Percentiles rank a stretch among this genome's conserved stretches.
Conservation (phyloP, 306 rosid genomes). For the Oemleria cerasiformis region DNA sequence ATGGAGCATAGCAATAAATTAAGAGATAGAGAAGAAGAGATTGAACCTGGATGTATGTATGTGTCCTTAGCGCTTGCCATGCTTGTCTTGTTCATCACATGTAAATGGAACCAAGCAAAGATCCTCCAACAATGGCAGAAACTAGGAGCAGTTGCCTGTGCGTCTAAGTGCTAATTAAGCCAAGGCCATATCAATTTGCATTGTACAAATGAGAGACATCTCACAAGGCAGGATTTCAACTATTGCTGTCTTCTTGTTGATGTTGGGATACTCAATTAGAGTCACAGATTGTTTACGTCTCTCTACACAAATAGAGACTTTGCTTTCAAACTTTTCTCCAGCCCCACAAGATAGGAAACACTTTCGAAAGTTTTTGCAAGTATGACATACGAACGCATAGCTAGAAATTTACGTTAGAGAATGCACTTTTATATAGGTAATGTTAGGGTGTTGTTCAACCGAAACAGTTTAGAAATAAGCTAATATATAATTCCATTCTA, state of each 20-base stretch:
- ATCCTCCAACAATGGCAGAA: constrained; percentile 15
- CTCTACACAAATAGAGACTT: no score
- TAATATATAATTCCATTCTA: no score
- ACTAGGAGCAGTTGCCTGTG: background rate
- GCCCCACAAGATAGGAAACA: constrained; percentile 10
- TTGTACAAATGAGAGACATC: constrained; percentile 21
- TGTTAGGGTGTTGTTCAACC: no score
- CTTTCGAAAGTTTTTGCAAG: background rate
- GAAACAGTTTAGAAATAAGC: no score
- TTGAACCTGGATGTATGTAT: constrained; percentile 3
- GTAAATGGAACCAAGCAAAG: constrained; percentile 18
- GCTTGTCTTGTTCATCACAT: constrained; percentile 37
- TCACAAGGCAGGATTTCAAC: constrained; percentile 31
- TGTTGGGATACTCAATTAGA: no score
- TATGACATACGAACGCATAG: background rate
- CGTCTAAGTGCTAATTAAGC: background rate
- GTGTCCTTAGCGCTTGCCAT: constrained; percentile 11
- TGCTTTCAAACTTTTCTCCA: background rate
- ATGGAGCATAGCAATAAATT: constrained; percentile 20
- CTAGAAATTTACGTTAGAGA: background rate
- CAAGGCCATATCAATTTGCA: no score
- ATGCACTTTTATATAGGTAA: no score
- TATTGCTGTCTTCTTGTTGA: constrained; percentile 14
- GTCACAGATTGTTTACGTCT: no score
- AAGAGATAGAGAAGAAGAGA: constrained; percentile 5